Conservation (phyloP, 2,329 filamentous ascomycete species). For the Aureobasidium sp. region DNA sequence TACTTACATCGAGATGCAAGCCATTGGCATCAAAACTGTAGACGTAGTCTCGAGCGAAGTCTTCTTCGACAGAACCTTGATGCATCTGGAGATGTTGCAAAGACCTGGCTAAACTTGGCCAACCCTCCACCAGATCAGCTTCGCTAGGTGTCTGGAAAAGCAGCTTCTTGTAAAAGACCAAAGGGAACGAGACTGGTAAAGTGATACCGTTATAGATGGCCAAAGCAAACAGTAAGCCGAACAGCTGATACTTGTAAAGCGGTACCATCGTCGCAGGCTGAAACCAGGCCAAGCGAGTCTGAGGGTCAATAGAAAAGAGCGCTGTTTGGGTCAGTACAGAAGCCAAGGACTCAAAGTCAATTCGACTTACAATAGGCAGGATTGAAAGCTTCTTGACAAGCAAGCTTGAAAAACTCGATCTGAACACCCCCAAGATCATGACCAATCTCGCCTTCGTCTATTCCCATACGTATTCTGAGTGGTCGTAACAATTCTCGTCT, state of each 20-base stretch:
- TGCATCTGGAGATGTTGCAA: constrained; percentile 67
- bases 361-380: constrained; percentile 59
- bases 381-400: constrained; percentile 71
- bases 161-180: constrained; percentile 74
- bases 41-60: constrained; percentile 79
- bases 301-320: constrained; percentile 69
- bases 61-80: constrained; percentile 70
- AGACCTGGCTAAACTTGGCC: constrained; percentile 72
- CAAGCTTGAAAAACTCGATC: constrained; percentile 88
- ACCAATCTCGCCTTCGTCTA: constrained; percentile 72
- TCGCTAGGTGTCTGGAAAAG: constrained; percentile 60
- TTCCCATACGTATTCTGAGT: constrained; percentile 79
- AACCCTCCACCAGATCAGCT: constrained; percentile 72
- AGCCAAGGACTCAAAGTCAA: background rate
- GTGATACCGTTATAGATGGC: constrained; percentile 92
- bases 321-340: constrained; percentile 31
- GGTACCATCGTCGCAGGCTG: constrained; percentile 73
- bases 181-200: constrained; percentile 80
- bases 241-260: constrained; percentile 80
- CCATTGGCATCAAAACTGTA: constrained; percentile 64
- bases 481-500: constrained; percentile 75
- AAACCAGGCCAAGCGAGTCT: constrained; percentile 82
- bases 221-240: constrained; percentile 80
- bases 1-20: constrained; percentile 46
- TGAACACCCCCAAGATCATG: constrained; percentile 93